Percentiles rank a stretch among this genome's conserved stretches.
These are phyloP conservation scores for Lithohypha guttulata DNA, from an alignment of 2,329 filamentous ascomycete species.

Conservation along the genomic window DNA sequence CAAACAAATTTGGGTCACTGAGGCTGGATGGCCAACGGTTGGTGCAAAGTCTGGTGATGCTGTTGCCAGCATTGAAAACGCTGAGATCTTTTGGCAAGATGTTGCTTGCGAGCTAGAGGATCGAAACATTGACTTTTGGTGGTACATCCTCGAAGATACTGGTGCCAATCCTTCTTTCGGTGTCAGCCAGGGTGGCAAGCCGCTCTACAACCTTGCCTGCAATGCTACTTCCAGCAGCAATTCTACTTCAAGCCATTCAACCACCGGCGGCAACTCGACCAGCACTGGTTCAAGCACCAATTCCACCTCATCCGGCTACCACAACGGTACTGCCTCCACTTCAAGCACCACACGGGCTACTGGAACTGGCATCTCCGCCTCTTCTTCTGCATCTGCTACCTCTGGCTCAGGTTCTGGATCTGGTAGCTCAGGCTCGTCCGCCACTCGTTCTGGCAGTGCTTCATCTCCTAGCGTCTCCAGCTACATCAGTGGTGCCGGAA, in stretches of 20 bases:
- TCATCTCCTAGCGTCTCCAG: background rate
- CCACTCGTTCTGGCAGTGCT: background rate
- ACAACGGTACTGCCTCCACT: background rate
- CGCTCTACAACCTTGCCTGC: slow-evolving; percentile 32
- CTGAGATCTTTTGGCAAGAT: slow-evolving; percentile 52
- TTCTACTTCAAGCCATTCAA: slow-evolving; percentile 7
- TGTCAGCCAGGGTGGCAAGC: slow-evolving; percentile 25
- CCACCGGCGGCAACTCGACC: slow-evolving; percentile 8
- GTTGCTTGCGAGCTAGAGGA: slow-evolving; percentile 51
- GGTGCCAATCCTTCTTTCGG: slow-evolving; percentile 30
- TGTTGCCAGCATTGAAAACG: slow-evolving; percentile 45
- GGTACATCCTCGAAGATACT: slow-evolving; percentile 32
- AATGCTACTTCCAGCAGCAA: slow-evolving; percentile 9
- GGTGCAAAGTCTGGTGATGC: slow-evolving; percentile 47
- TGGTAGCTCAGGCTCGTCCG: background rate
- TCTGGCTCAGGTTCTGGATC: slow-evolving; percentile 8
- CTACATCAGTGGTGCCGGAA: slow-evolving; percentile 13
- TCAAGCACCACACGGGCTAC: slow-evolving; percentile 2
- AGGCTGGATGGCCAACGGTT: slow-evolving; percentile 56
- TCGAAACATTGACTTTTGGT: slow-evolving; percentile 38
- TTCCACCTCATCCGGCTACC: slow-evolving; percentile 2
- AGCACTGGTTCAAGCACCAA: slow-evolving; percentile 1
- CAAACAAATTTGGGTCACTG: slow-evolving; percentile 38
- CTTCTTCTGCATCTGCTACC: background rate
- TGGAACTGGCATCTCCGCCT: background rate